Conservation (phyloP, 2,329 filamentous ascomycete genomes). For the Fusarium nanum region DNA sequence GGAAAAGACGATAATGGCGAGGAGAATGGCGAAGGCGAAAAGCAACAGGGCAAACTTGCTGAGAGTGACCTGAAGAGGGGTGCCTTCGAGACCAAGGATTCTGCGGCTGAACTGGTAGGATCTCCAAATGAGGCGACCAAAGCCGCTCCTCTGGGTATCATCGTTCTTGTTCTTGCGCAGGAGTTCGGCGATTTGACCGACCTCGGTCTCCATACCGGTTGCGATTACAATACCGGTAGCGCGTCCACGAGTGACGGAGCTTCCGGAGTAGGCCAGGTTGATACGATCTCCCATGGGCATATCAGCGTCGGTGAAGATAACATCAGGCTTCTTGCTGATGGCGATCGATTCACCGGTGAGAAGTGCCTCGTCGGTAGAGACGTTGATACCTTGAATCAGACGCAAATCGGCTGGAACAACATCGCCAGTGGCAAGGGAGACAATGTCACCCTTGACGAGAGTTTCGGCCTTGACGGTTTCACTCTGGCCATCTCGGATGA, state of each 20-base stretch:
- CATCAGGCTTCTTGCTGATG: constrained; percentile 72
- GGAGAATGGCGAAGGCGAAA: constrained; percentile 75
- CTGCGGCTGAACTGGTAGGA: constrained; percentile 59
- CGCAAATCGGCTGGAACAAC: constrained; percentile 77
- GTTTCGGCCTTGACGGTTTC: constrained; percentile 65
- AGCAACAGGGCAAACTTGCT: constrained; percentile 86
- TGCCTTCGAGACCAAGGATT: constrained; percentile 77
- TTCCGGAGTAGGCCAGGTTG: constrained; percentile 78
- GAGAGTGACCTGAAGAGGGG: constrained; percentile 85
- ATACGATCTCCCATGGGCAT: constrained; percentile 75
- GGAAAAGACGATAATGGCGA: constrained; percentile 71
- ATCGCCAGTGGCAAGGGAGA: constrained; percentile 71
- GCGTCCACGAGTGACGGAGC: constrained; percentile 77
- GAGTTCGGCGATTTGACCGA: constrained; percentile 79
- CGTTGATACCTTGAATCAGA: constrained; percentile 74
- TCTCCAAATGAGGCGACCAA: constrained; percentile 58
- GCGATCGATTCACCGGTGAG: constrained; percentile 80
- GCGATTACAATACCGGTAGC: constrained; percentile 75
- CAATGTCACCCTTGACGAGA: constrained; percentile 75
- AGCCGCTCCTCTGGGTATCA: constrained; percentile 55
- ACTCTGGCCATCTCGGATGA: constrained; percentile 64
- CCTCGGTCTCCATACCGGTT: constrained; percentile 79
- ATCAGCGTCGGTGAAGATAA: constrained; percentile 62
- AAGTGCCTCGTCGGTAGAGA: constrained; percentile 80
- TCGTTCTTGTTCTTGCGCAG: constrained; percentile 67